Evolutionary conservation across 2,329 filamentous ascomycete genomes (phyloP).

Genomic region (Fusarium equiseti): DNA sequence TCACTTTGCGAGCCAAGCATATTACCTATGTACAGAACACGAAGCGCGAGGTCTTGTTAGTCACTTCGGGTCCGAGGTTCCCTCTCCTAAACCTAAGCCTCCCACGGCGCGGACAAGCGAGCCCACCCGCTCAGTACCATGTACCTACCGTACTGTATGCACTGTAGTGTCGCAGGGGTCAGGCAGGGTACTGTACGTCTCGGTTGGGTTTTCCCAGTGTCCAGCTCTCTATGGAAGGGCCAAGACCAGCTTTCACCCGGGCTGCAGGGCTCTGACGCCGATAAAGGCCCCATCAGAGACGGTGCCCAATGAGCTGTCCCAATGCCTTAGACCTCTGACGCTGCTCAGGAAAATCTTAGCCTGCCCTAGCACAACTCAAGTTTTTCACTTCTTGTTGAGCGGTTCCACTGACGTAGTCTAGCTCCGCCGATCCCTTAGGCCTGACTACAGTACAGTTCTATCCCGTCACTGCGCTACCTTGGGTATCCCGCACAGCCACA

Average conservation of each 20-base stretch:
- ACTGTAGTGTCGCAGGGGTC: background rate
- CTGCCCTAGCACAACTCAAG: conserved; percentile 31
- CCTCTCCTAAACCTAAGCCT: conserved; percentile 29
- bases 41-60: conserved; percentile 16
- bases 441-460: background rate
- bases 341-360: conserved; percentile 38
- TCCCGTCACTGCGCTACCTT: background rate
- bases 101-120: conserved; percentile 29
- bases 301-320: conserved; percentile 36
- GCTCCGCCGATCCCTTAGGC: conserved; percentile 38
- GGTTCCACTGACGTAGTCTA: conserved; percentile 46
- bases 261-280: conserved; percentile 35
- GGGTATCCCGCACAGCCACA: conserved; percentile 43
- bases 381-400: conserved; percentile 31
- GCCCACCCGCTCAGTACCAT: conserved; percentile 21
- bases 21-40: background rate
- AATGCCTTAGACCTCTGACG: conserved; percentile 37
- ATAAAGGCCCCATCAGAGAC: conserved; percentile 24
- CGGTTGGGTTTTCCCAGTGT: conserved; percentile 12
- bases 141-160: background rate
- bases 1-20: conserved; percentile 12
- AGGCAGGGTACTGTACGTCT: conserved; percentile 16
- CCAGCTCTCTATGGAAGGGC: conserved; percentile 17
- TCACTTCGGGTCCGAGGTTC: conserved; percentile 11
- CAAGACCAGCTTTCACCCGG: conserved; percentile 28